Base-by-base conservation (phyloP, 805 yeast genomes). In the Ascoidea rubescens region DNA sequence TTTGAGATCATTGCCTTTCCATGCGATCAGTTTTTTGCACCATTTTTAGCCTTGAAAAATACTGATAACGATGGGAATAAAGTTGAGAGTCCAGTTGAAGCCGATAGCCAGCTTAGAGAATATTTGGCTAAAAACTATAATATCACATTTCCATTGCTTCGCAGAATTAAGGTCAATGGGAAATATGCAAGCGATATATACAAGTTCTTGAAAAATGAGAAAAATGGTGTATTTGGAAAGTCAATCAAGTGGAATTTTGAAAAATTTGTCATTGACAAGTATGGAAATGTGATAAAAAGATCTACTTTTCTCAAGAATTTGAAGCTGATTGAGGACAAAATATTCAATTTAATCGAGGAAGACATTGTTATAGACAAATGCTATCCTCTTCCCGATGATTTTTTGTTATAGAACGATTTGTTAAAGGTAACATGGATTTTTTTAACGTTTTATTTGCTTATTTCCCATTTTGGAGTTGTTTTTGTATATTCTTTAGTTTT, bases 181-280 rank as follows among this genome's bases (percentile, higher is more conserved):
- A 69, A 71, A 59, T 66, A 78, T 28, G 78, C 82, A 21, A 83
- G 80, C 61, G 82, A 85, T 4, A 84, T 87, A 43, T 87, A 78
- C 70, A 69, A 73, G 59, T 87, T 66, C 70, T 73, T 87, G 62
- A 87, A 87, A 71, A 60, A 67, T 45, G 64, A 79, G 76, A 75
- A 80, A 75, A 59, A 71, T 17, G 79, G 80, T 31, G 55, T 72
- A 21, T 69, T 85, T n/a, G 88, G 95, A n/a, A 78, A 71, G 56
- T 84, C 84, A 52, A 77, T 84, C 57, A 74, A 79, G 63, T 84
- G 93, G 93, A 84, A 84, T 68, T 84, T 85, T 62, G 90, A 84
- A 64, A 84, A 84, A 70, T 85, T 84, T 65, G 55, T 85, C 48
- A 63, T 85, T 48, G 76, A 75, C 62, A 68, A 70, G 57, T 57